These are phyloP conservation scores for Nakazawaea ernobii DNA, from an alignment of 805 yeast species.

Conservation along the genomic window DNA sequence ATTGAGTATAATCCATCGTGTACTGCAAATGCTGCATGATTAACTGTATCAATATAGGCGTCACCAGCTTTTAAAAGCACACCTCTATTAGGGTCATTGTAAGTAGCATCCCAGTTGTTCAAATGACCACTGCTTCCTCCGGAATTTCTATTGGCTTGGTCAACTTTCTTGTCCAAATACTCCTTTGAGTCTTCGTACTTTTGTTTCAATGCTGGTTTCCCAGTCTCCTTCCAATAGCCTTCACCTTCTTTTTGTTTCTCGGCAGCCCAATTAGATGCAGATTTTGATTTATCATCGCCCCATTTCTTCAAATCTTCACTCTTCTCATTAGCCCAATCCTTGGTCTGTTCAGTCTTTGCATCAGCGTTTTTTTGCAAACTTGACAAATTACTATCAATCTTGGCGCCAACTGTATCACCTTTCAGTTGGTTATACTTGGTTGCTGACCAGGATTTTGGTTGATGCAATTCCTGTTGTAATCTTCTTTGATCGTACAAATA, in stretches of 20 bases:
- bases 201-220: slow-evolving; percentile 4
- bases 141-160: slow-evolving; percentile 1
- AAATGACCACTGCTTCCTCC: neutral
- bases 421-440: slow-evolving; percentile 5
- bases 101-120: too few relatives aligned
- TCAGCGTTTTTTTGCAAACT: slow-evolving; percentile 1
- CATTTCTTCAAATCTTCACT: neutral
- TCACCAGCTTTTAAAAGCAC: slow-evolving; percentile 7
- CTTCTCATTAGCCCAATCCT: neutral
- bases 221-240: slow-evolving; percentile 7
- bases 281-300: neutral
- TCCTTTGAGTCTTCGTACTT: neutral
- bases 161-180: slow-evolving; percentile 1
- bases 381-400: slow-evolving; percentile 4
- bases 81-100: slow-evolving; percentile 4
- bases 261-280: slow-evolving; percentile 2
- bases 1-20: slow-evolving; percentile 7
- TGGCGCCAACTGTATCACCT: slow-evolving; percentile 9
- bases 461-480: neutral
- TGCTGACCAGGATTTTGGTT: slow-evolving; percentile 6
- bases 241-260: slow-evolving; percentile 3
- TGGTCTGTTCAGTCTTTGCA: neutral
- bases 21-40: slow-evolving; percentile 2
- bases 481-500: slow-evolving; percentile 11
- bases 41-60: slow-evolving; percentile 8